Base-by-base conservation (phyloP, 441 rosid genomes). In the Pelargonium cotyledonis region DNA sequence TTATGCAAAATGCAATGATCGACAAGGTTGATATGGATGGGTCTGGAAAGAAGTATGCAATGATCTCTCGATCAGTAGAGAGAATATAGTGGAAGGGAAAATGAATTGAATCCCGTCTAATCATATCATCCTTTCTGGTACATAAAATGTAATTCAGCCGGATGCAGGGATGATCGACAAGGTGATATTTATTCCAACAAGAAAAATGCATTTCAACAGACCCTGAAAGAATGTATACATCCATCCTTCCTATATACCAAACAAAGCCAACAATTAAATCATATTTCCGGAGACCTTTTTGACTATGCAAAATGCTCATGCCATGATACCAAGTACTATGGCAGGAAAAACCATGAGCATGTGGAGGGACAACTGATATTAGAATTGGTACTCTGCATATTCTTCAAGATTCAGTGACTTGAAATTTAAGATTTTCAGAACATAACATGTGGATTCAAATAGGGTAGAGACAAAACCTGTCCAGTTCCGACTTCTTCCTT, bases 401-500 rank as follows among this genome's bases (percentile, higher is more conserved):
- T 16, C 57, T 47, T 14, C 53, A 47, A 47, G 11, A 47, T 12
- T 12, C 57, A 49, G n/a, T 49, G 18, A 49, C 57, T 16, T 49
- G 18, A 29, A 49, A 0, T 49, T 7, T 6, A 49, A 3, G n/a
- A 49, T 3, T n/a, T 12, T 6, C 57, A 49, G 57, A 49, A 49
- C 57, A 49, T n/a, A 6, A 29, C 57, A 49, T n/a, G 15, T 8
- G 18, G 57, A 14, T n/a, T 49, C 57, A 49, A 49, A 2, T 49
- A 49, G 35, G 35, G 38, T 31, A 31, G 38, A 31, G 38, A 4
- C 6, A 31, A 4, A 4, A 95, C 99, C 99, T 89, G 84, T 78
- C 91, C 91, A 29, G 85, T 85, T 72, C 78, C 77, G 47, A 88
- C 81, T 81, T 95, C 99, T 44, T 84, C 85, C 78, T 92, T 96